Base-by-base conservation (phyloP, 768 basidiomycete species). In the Holtermanniella nyarrowii region DNA sequence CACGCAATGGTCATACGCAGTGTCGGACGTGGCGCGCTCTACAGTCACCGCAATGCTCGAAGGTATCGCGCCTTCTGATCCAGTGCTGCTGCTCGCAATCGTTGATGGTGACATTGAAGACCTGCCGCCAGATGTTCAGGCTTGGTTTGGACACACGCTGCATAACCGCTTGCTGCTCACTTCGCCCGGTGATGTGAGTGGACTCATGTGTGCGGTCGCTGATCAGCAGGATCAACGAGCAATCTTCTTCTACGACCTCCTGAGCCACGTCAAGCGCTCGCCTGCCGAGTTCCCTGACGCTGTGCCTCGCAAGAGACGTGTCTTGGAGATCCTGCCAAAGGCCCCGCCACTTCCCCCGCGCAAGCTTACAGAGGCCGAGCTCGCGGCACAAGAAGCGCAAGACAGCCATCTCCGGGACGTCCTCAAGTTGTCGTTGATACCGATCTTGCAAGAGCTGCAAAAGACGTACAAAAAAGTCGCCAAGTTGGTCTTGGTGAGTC, bases 201-300 rank as follows among this genome's bases (percentile, higher is more conserved):
- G 13, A 2, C 18, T n/a, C 16, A n/a, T 21, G 2, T 23, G 18
- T 4, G 22, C 25, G 18, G 18, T 39, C 13, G 1, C 22, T 49
- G 26, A 23, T 40, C 25, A 21, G 27, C 56, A 75, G 47, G 58
- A 57, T n/a, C 81, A 85, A 60, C 79, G 90, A 16, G 72, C 73
- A 10, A 75, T 73, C 1, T 99, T 95, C 78, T 97, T 97, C 60
- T 75, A 77, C 16, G 75, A 79, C 1, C 74, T 96, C 16, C 59
- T 96, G 20, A 74, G 77, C 3, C 83, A 88, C 60, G 73, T 90
- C 37, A 72, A 75, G 20, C 76, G 84, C 10, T 84, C 85, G 0
- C 95, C 95, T 1, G 86, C 81, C 61, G 78, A 84, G 51, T 97
- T 91, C 70, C 84, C 86, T 0, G 95, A 93, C 65, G 90, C 87